Evolutionary conservation across 163 green algal species (phyloP), one percentile per base, ranked within the genome.

Genomic region (Chlorella variabilis): DNA sequence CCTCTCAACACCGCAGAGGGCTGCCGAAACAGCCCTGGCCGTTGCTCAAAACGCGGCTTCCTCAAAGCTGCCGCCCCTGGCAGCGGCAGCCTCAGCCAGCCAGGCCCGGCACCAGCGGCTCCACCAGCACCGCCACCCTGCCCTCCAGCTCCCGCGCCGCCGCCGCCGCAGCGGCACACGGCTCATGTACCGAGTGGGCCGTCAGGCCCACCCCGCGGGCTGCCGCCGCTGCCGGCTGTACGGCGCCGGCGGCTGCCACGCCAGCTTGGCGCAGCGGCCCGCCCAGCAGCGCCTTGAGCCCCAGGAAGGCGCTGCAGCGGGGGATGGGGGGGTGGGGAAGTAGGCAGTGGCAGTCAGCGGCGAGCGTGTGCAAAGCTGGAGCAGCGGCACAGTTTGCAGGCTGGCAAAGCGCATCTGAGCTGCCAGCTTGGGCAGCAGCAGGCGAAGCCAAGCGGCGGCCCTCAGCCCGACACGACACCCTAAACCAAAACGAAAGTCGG

Each of bases 281-380:
- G 73, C 73, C 73, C 73, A 80, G 39, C 48, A 80, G 56, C 27
- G 56, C 73, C 56, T 80, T 80, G 38, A 80, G 73, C 15, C 73
- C 73, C 36, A 80, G 73, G 56, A 80, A 80, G 17, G 73, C 73
- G 56, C 73, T 80, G 73, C 71, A 45, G n/a, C 21, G 5, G 59
- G 20, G 18, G 27, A 38, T 67, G 59, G n/a, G n/a, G n/a, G n/a
- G n/a, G n/a, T 63, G 8, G 54, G 23, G 54, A 33, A 29, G 54
- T 9, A 33, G 18, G 54, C 15, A 54, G 45, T 23, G 45, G n/a
- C n/a, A n/a, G n/a, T n/a, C n/a, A n/a, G n/a, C n/a, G n/a, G n/a
- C n/a, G n/a, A n/a, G n/a, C n/a, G n/a, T n/a, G n/a, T n/a, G n/a
- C n/a, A n/a, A n/a, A n/a, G n/a, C n/a, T n/a, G n/a, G n/a, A n/a